Evolutionary conservation across 306 rosid species (phyloP).

Genomic region (Canavalia gladiata): DNA sequence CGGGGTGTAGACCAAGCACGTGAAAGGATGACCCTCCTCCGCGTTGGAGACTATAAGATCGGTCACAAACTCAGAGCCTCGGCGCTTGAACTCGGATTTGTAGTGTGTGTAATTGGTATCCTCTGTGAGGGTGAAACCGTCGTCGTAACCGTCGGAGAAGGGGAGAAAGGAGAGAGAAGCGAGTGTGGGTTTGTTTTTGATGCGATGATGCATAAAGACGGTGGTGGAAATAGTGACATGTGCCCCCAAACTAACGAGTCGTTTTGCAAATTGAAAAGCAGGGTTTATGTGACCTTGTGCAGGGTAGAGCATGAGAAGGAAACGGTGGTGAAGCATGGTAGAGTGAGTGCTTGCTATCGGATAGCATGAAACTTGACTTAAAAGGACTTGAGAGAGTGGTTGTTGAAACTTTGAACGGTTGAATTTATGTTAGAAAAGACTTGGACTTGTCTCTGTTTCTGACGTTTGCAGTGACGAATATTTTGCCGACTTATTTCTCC

Average conservation of each 20-base stretch:
- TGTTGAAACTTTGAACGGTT: too few species aligned
- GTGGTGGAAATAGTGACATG: constrained; percentile 55
- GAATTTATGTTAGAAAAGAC: too few species aligned
- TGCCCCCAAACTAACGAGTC: constrained; percentile 45
- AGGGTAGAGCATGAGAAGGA: constrained; percentile 49
- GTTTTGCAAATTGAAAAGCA: constrained; percentile 53
- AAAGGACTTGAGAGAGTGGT: too few species aligned
- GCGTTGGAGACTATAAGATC: constrained; percentile 34
- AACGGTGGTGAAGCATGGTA: constrained; percentile 43
- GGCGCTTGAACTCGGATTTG: constrained; percentile 33
- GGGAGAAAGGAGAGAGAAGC: constrained; percentile 38
- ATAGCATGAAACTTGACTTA: too few species aligned
- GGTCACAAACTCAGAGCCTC: constrained; percentile 46
- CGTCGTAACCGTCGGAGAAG: constrained; percentile 62
- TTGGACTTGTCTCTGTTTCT: not conserved
- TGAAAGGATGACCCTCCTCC: constrained; percentile 50
- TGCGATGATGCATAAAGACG: constrained; percentile 41
- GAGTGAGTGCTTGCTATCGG: not conserved
- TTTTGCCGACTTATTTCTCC: too few species aligned
- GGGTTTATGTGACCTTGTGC: constrained; percentile 66
- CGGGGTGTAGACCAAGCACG: constrained; percentile 49
- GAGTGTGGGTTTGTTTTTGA: constrained; percentile 33
- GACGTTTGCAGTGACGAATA: constrained; percentile 26
- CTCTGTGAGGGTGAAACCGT: not conserved
- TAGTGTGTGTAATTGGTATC: not conserved